Percentiles rank a stretch among this genome's conserved stretches.
Evolutionary conservation across 2,329 filamentous ascomycete genomes (phyloP).

Genomic region (Xylariaceae sp.): DNA sequence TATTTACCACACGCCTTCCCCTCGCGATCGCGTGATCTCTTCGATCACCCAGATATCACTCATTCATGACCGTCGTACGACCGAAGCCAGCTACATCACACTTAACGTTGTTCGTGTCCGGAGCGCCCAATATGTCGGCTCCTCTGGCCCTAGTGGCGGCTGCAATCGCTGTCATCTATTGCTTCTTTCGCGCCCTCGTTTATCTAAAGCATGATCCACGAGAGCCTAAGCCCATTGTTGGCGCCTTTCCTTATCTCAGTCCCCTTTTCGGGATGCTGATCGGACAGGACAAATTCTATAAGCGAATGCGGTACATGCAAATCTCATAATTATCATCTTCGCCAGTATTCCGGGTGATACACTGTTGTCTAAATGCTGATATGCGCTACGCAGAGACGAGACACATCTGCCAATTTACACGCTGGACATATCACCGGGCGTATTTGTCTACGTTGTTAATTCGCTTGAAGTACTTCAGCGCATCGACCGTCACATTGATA

Average conservation of each 20-base stretch:
- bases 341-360: neutral
- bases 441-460: constrained; percentile 13
- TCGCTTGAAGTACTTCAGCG: constrained; percentile 15
- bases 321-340: neutral
- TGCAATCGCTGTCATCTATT: constrained; percentile 5
- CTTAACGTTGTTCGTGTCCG: constrained; percentile 6
- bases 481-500: constrained; percentile 15
- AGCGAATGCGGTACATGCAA: constrained; percentile 11
- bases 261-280: constrained; percentile 11
- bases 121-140: constrained; percentile 1
- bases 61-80: constrained; percentile 6
- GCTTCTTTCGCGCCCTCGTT: neutral
- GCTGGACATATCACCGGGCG: constrained; percentile 10
- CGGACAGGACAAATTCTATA: constrained; percentile 14
- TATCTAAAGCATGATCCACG: constrained; percentile 7
- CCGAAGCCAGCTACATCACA: constrained; percentile 12
- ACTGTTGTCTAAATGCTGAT: constrained; percentile 3
- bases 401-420: constrained; percentile 13
- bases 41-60: constrained; percentile 7
- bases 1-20: constrained; percentile 5
- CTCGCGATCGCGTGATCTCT: constrained; percentile 9
- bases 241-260: constrained; percentile 12
- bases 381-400: constrained; percentile 9
- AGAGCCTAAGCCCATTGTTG: constrained; percentile 10
- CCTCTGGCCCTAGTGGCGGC: neutral